Conservation (phyloP, 441 rosid genomes). For the Pelargonium hybrid region DNA sequence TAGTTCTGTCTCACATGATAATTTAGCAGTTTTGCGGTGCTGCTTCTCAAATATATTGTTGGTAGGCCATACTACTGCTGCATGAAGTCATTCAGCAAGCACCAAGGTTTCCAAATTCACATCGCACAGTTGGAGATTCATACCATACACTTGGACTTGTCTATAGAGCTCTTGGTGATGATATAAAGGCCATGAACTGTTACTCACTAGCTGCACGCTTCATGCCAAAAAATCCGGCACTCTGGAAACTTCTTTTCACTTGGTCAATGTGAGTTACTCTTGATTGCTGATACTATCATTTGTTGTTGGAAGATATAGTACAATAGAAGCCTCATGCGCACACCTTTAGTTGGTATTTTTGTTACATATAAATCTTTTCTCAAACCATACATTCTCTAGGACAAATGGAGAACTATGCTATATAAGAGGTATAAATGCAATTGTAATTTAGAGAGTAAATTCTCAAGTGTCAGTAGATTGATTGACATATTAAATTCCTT, state of each 20-base stretch:
- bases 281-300: constrained; percentile 1
- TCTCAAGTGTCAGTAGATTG: too few relatives aligned
- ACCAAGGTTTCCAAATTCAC: constrained; percentile 39
- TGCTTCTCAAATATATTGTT: constrained; percentile 8
- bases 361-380: too few relatives aligned
- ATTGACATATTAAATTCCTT: too few relatives aligned
- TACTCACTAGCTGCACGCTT: constrained; percentile 62
- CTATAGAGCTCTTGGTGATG: constrained; percentile 53
- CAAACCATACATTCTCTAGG: too few relatives aligned
- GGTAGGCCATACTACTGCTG: constrained; percentile 57
- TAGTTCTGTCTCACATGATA: not conserved
- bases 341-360: too few relatives aligned
- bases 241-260: constrained; percentile 63
- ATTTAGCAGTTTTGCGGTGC: too few relatives aligned
- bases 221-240: constrained; percentile 54
- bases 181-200: constrained; percentile 47
- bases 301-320: not conserved
- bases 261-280: constrained; percentile 52
- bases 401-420: too few relatives aligned
- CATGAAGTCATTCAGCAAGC: constrained; percentile 54
- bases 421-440: too few relatives aligned
- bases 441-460: too few relatives aligned
- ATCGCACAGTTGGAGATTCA: constrained; percentile 21
- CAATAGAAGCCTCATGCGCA: not conserved
- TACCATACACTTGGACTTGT: constrained; percentile 67